Conservation (phyloP, 176 grass and related monocot species). For the Oryza glumipatula region DNA sequence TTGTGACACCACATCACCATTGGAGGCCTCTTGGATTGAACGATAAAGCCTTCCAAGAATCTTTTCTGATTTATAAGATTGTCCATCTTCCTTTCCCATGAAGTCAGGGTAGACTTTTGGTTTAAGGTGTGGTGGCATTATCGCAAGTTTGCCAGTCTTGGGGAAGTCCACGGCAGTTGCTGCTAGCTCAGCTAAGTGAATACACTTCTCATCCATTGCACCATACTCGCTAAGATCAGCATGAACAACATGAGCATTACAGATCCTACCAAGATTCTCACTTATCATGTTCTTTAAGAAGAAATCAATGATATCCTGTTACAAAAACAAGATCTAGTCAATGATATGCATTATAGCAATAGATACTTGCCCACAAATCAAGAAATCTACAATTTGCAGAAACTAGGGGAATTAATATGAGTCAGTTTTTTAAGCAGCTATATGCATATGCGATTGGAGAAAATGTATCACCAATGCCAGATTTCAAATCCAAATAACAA, state of each 20-base stretch:
- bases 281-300: slow-evolving; percentile 96
- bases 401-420: slow-evolving; percentile 1
- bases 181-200: slow-evolving; percentile 80
- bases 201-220: slow-evolving; percentile 87
- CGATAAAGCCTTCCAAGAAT: slow-evolving; percentile 68
- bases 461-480: not conserved
- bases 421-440: not conserved
- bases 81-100: slow-evolving; percentile 77
- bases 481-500: slow-evolving; percentile 16
- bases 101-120: slow-evolving; percentile 95
- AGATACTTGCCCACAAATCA: slow-evolving; percentile 25
- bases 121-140: slow-evolving; percentile 63
- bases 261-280: slow-evolving; percentile 88
- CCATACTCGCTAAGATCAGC: slow-evolving; percentile 79
- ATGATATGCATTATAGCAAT: slow-evolving; percentile 1
- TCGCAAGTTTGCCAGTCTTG: slow-evolving; percentile 79
- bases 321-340: slow-evolving; percentile 22
- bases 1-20: slow-evolving; percentile 42
- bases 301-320: slow-evolving; percentile 88
- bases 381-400: slow-evolving; percentile 15
- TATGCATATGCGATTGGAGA: not conserved
- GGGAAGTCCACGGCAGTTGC: slow-evolving; percentile 92
- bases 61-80: slow-evolving; percentile 83
- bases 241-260: slow-evolving; percentile 97
- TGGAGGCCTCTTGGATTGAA: slow-evolving; percentile 42